Evolutionary conservation across 2,329 filamentous ascomycete genomes (phyloP).

Genomic region (Trichoderma sp.): DNA sequence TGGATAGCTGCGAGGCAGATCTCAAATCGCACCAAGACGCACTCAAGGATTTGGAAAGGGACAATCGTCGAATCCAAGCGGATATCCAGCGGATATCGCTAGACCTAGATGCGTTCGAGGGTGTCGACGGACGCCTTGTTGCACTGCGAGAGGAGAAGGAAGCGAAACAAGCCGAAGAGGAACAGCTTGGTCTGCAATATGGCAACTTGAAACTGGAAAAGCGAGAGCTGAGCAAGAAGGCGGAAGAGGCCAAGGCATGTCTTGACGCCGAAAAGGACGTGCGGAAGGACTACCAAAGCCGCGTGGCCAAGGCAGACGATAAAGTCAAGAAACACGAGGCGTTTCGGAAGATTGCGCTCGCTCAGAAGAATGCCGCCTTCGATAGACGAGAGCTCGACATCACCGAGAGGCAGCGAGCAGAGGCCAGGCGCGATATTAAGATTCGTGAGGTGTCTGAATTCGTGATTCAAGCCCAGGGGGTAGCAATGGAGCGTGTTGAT

Average conservation of each 20-base stretch:
- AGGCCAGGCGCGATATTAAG: conserved; percentile 48
- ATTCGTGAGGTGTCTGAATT: conserved; percentile 50
- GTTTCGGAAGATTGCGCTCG: conserved; percentile 51
- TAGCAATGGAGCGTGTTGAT: conserved; percentile 55
- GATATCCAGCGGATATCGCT: conserved; percentile 49
- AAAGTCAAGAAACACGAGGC: conserved; percentile 50
- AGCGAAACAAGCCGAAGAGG: conserved; percentile 48
- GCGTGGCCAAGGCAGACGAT: conserved; percentile 53
- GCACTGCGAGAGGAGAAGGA: conserved; percentile 55
- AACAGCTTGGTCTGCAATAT: conserved; percentile 54
- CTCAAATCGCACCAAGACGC: conserved; percentile 42
- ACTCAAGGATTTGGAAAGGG: conserved; percentile 45
- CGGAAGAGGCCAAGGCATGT: conserved; percentile 40
- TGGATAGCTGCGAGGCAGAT: conserved; percentile 47
- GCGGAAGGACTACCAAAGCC: conserved; percentile 41
- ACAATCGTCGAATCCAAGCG: conserved; percentile 59
- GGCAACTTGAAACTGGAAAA: conserved; percentile 50
- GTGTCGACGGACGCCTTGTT: conserved; percentile 64
- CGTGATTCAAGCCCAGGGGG: conserved; percentile 49
- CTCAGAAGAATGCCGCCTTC: conserved; percentile 60
- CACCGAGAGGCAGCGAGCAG: conserved; percentile 42
- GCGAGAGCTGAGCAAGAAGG: conserved; percentile 43
- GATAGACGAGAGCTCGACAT: conserved; percentile 49
- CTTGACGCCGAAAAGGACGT: conserved; percentile 35
- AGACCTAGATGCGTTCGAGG: conserved; percentile 63